Base-by-base conservation (phyloP, 176 grass and related monocot species). In the Oryza glumipatula region DNA sequence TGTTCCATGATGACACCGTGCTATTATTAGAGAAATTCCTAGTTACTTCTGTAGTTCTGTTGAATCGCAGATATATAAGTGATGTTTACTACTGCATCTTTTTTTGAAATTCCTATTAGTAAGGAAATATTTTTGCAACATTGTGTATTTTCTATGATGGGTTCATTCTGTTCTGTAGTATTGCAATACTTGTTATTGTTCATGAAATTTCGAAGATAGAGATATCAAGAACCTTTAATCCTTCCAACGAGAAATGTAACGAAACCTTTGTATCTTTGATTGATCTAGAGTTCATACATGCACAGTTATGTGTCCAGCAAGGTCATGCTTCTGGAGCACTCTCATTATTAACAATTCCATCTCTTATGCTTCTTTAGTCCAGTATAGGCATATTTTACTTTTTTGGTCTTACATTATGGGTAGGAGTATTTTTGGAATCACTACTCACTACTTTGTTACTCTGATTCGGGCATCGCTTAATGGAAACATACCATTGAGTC, bases 371-470 rank as follows among this genome's bases (percentile, higher is more conserved):
- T 78, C n/a, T 78, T 45, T 23, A 78, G 19, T 8, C 47, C 1
- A n/a, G 65, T 70, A 41, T 30, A 19, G 52, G 44, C 11, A 2
- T 22, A 15, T 22, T 47, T 60, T 26, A 7, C 0, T 35, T 39
- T 46, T 39, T 46, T 43, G 8, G 21, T 21, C 39, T 80, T 51
- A 11, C 46, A 47, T 60, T 61, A 76, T 7, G 6, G 38, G 38
- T 23, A 61, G 4, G 11, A 15, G n/a, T 47, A 58, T n/a, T 71
- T 41, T 39, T 70, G 15, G 22, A 46, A 46, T 13, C 30, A 65
- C 46, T 44, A 84, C 45, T 39, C 9, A 63, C 7, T 46, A 48
- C 13, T 83, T 36, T 74, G 81, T 73, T 83, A 76, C 21, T 36
- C 13, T 14, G 66, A 68, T 70, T 60, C 68, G 21, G 19, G 7